Conservation (phyloP, 345 rosid genomes). For the Populus pruinosa region DNA sequence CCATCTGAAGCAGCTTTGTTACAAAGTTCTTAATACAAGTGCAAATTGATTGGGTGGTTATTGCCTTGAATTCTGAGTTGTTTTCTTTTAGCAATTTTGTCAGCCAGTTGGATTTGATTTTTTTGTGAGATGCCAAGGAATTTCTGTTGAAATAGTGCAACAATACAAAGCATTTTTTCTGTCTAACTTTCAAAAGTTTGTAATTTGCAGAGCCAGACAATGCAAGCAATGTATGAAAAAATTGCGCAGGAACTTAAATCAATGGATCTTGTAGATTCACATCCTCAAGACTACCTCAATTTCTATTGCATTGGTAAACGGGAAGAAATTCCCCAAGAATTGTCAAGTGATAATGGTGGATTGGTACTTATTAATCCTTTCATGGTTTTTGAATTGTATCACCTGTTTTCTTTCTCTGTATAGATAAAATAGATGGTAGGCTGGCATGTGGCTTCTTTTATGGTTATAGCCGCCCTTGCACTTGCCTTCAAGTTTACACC, state of each 20-base stretch:
- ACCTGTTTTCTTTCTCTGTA: neutral
- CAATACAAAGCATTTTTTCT: neutral
- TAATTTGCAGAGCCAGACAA: conserved; percentile 73
- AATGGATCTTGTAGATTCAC: conserved; percentile 37
- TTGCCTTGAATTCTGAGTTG: neutral
- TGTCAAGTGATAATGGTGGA: conserved; percentile 25
- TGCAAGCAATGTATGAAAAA: conserved; percentile 81
- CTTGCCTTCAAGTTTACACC: neutral
- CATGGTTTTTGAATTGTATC: conserved; percentile 2
- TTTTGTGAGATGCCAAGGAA: neutral
- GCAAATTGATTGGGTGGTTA: neutral
- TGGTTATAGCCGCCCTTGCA: neutral
- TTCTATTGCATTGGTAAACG: conserved; percentile 87
- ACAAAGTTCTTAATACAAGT: neutral
- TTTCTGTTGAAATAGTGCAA: neutral
- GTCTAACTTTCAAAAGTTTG: conserved; percentile 8
- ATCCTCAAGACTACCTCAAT: conserved; percentile 90
- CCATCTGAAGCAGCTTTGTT: neutral
- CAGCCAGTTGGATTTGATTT: neutral
- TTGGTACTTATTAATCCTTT: conserved; percentile 37
- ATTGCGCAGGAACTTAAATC: conserved; percentile 56
- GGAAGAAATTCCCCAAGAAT: conserved; percentile 39
- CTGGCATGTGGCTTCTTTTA: neutral
- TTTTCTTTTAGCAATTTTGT: neutral
- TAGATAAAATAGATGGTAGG: neutral